Percentiles rank a stretch among this genome's conserved stretches.
Conservation (phyloP, 2,329 filamentous ascomycete species). For the Polychaeton citri region DNA sequence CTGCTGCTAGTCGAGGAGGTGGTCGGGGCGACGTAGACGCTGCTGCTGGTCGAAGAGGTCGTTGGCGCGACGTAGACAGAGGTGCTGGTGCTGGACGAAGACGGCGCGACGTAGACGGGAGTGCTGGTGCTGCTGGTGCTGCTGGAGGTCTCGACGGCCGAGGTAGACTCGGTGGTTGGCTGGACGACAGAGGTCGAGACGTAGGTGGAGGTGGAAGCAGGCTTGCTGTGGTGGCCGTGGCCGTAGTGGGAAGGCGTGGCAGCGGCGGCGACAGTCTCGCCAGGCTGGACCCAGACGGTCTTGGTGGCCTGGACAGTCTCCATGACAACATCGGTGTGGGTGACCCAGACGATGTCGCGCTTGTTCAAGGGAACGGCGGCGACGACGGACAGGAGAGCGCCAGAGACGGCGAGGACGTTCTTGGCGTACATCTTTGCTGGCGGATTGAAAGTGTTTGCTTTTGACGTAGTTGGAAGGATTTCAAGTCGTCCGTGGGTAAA, state of each 20-base stretch:
- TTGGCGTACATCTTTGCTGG: slow-evolving; percentile 17
- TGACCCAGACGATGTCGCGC: slow-evolving; percentile 36
- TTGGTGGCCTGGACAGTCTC: slow-evolving; percentile 36
- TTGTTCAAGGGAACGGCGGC: slow-evolving; percentile 16
- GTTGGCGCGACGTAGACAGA: slow-evolving; percentile 15
- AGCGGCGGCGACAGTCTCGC: slow-evolving; percentile 14
- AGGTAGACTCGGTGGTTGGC: slow-evolving; percentile 5
- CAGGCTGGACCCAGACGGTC: slow-evolving; percentile 33
- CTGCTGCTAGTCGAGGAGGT: slow-evolving; percentile 1
- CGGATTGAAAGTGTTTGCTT: too few relatives aligned
- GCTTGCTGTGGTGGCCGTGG: slow-evolving; percentile 9
- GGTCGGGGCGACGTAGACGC: slow-evolving; percentile 11
- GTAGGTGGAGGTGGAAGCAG: too few relatives aligned
- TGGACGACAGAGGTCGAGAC: slow-evolving; percentile 2
- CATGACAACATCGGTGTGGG: slow-evolving; percentile 33
- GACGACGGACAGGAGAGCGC: slow-evolving; percentile 17
- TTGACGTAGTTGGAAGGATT: too few relatives aligned
- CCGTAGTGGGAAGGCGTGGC: slow-evolving; percentile 8
- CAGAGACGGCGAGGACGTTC: slow-evolving; percentile 15
- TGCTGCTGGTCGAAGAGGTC: slow-evolving; percentile 6
- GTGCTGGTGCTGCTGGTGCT: slow-evolving; percentile 4
- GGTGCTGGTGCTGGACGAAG: slow-evolving; percentile 10
- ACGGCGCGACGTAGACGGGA: slow-evolving; percentile 10
- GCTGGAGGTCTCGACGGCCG: slow-evolving; percentile 2
- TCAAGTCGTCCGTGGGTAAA: too few relatives aligned